Conservation (phyloP, 805 yeast genomes). For the Vanderwaltozyma polyspora region DNA sequence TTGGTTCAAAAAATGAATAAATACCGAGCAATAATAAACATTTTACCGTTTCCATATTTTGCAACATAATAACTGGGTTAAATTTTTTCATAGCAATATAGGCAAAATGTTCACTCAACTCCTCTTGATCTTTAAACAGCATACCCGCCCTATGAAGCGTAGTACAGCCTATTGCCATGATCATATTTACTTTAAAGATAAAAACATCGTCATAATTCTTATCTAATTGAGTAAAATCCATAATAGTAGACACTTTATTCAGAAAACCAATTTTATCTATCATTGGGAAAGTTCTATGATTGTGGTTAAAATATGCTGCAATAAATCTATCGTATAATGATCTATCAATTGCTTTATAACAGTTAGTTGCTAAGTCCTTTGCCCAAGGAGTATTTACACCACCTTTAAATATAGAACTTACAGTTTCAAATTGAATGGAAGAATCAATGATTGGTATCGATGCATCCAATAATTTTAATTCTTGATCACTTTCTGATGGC, state of each 20-base stretch:
- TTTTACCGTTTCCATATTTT: conserved; percentile 32
- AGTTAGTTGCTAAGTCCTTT: conserved; percentile 16
- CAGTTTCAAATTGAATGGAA: conserved; percentile 23
- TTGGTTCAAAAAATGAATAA: conserved; percentile 40
- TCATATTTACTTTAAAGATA: conserved; percentile 39
- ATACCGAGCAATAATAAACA: conserved; percentile 36
- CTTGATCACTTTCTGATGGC: background rate
- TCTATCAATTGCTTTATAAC: conserved; percentile 24
- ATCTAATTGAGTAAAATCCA: conserved; percentile 18
- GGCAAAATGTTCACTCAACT: conserved; percentile 32
- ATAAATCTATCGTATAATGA: conserved; percentile 29
- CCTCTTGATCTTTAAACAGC: conserved; percentile 27
- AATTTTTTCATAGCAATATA: conserved; percentile 33
- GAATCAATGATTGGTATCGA: conserved; percentile 23
- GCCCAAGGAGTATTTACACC: conserved; percentile 20
- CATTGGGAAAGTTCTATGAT: conserved; percentile 35
- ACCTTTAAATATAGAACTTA: conserved; percentile 23
- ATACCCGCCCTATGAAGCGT: conserved; percentile 34
- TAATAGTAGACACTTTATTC: conserved; percentile 23
- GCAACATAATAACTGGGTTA: conserved; percentile 29
- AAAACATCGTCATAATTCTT: conserved; percentile 17
- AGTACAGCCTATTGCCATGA: conserved; percentile 45
- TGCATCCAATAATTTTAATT: background rate
- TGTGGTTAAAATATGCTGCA: conserved; percentile 36
- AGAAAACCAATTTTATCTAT: conserved; percentile 31